Base-by-base conservation (phyloP, 2,329 filamentous ascomycete species). In the Ploettnerulaceae sp. region DNA sequence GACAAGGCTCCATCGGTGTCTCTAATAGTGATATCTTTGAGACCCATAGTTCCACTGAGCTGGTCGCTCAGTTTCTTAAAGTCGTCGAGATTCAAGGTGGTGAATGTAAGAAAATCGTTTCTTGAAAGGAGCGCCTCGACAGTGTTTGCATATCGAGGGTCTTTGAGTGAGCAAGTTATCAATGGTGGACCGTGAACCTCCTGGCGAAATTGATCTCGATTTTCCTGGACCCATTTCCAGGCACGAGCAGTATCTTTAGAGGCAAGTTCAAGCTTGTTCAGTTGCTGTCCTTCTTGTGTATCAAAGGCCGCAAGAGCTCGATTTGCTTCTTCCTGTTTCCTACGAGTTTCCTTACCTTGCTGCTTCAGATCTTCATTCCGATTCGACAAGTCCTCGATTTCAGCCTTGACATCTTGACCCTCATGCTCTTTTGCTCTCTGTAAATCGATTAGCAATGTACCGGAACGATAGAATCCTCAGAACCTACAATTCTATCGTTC, bases 221-320 rank as follows among this genome's bases (percentile, higher is more conserved):
- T 81, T 2, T 79, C 65, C 60, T 87, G 76, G 41, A 97, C 75
- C 90, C 91, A 98, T 32, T 82, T 73, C 81, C 88, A 95, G 2
- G 82, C 89, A 54, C 63, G 70, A 8, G 76, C 76, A 2, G 84
- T 79, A 47, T 96, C 86, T 0, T 62, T 62, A 8, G 82, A 84
- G 0, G 75, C 12, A 5, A 63, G 72, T 42, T 71, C 72, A 45
- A 98, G 74, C 54, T 84, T 79, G 38, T 69, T 78, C 45, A 85
- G 71, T 55, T 88, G 83, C 59, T 86, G 84, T 5, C 89, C 90
- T 49, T 82, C 74, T 57, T 86, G 79, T 1, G 88, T 91, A 39
- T 88, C 75, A 11, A 95, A 72, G 14, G 70, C 75, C 18, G 71
- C 64, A 17, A 87, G 64, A 12, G 81, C 75, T 2, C 59, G 56